phyloP scores from a whole-genome alignment of 768 basidiomycete genomes.

The Phaeolepiota aurea region DNA sequence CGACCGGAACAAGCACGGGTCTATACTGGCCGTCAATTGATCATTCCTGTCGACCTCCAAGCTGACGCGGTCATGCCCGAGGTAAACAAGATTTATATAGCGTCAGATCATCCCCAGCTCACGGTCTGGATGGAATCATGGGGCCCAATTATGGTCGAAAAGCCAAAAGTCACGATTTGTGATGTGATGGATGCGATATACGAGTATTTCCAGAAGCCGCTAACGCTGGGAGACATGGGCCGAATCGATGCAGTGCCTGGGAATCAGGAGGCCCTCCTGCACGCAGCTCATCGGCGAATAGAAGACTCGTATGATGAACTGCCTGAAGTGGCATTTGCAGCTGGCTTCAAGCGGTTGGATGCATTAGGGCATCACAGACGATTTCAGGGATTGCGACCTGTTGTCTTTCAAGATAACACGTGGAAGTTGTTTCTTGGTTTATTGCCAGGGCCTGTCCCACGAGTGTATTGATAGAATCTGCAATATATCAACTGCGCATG shows the following conservation, averaged over 20 bases:
- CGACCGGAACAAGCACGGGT: conserved; percentile 25
- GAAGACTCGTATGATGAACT: conserved; percentile 27
- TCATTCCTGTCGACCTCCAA: conserved; percentile 20
- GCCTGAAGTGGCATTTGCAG: conserved; percentile 24
- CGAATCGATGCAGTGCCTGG: conserved; percentile 15
- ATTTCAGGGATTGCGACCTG: conserved; percentile 24
- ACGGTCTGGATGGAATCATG: conserved; percentile 34
- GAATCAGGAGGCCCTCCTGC: conserved; percentile 14
- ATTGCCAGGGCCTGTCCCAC: conserved; percentile 23
- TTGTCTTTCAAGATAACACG: conserved; percentile 24
- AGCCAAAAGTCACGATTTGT: conserved; percentile 25
- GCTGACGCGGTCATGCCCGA: conserved; percentile 22
- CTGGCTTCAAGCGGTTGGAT: conserved; percentile 42
- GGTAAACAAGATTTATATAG: conserved; percentile 25
- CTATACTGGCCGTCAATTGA: conserved; percentile 17
- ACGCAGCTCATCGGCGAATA: conserved; percentile 24
- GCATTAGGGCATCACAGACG: conserved; percentile 34
- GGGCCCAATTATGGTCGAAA: conserved; percentile 41
- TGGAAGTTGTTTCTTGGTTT: conserved; percentile 43
- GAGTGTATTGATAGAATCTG: conserved; percentile 5
- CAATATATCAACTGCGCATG: conserved; percentile 1
- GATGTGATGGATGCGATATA: conserved; percentile 43
- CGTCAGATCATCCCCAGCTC: conserved; percentile 27
- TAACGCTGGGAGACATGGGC: conserved; percentile 25
- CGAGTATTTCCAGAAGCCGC: conserved; percentile 34